Evolutionary conservation across 768 basidiomycete species (phyloP).

Genomic region (Boletus sensibilis): DNA sequence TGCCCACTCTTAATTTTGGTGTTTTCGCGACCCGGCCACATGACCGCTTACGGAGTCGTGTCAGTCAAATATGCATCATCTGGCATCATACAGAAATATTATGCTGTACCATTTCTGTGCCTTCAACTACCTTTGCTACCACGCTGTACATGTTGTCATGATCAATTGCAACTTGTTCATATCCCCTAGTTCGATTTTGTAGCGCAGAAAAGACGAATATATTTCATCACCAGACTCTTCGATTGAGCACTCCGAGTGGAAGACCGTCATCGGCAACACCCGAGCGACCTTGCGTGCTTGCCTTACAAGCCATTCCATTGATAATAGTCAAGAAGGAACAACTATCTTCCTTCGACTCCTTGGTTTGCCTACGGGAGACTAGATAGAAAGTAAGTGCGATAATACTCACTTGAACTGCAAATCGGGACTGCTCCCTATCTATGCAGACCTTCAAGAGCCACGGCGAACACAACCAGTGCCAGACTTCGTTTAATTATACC

Average conservation of each 20-base stretch:
- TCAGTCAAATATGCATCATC: slow-evolving; percentile 22
- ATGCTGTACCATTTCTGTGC: slow-evolving; percentile 26
- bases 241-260: neutral
- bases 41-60: slow-evolving; percentile 9
- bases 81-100: slow-evolving; percentile 18
- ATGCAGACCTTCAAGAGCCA: neutral
- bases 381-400: neutral
- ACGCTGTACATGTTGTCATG: slow-evolving; percentile 32
- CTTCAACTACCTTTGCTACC: slow-evolving; percentile 18
- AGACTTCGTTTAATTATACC: neutral
- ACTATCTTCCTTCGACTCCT: neutral
- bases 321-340: neutral
- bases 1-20: slow-evolving; percentile 16
- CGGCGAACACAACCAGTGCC: neutral
- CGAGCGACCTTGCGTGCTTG: neutral
- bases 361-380: neutral
- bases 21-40: slow-evolving; percentile 9
- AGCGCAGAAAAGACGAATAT: slow-evolving; percentile 20
- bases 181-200: slow-evolving; percentile 23
- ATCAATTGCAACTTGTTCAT: slow-evolving; percentile 26
- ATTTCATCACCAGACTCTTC: slow-evolving; percentile 3
- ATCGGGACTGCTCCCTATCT: neutral
- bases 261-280: neutral
- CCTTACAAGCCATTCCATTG: neutral
- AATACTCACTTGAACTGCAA: neutral